A percentile compares a stretch with the other conserved stretches of the same genome.
These are phyloP conservation scores for Stagonosporopsis rhizophila DNA, from an alignment of 2,329 filamentous ascomycete genomes.

Conservation along the genomic window DNA sequence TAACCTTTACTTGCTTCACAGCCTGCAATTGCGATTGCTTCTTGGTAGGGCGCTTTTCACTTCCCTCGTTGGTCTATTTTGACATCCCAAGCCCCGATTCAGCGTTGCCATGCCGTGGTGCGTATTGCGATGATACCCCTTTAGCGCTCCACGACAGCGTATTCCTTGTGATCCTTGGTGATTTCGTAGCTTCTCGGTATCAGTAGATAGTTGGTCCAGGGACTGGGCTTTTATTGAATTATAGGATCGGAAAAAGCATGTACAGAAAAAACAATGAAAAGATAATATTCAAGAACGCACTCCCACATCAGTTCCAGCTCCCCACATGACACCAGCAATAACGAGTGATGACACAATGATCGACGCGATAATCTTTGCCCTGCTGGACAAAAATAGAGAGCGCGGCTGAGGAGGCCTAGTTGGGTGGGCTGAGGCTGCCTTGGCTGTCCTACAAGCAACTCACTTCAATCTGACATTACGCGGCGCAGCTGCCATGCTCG, in stretches of 20 bases:
- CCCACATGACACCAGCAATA: not conserved
- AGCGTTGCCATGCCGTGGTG: slow-evolving; percentile 21
- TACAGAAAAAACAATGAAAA: slow-evolving; percentile 26
- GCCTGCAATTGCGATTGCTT: slow-evolving; percentile 7
- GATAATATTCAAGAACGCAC: not conserved
- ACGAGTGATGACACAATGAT: not conserved
- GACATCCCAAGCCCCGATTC: slow-evolving; percentile 11
- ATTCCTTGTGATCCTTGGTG: slow-evolving; percentile 12
- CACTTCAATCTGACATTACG: slow-evolving; percentile 18
- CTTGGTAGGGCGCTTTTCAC: slow-evolving; percentile 30
- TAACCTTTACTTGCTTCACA: slow-evolving; percentile 26
- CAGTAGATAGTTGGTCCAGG: slow-evolving; percentile 12
- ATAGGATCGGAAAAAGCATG: slow-evolving; percentile 24
- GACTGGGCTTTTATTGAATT: not conserved
- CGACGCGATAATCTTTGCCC: not conserved
- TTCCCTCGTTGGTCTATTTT: slow-evolving; percentile 3
- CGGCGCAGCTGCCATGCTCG: slow-evolving; percentile 28
- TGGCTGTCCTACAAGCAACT: slow-evolving; percentile 21
- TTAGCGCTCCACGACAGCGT: slow-evolving; percentile 22
- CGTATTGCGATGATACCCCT: slow-evolving; percentile 38
- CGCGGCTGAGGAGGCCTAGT: slow-evolving; percentile 35
- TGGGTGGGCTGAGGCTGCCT: slow-evolving; percentile 32
- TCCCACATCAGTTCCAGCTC: not conserved
- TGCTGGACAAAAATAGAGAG: slow-evolving; percentile 7
- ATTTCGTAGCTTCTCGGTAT: slow-evolving; percentile 19